Percentiles rank a stretch among this genome's conserved stretches.
Evolutionary conservation across 495 filamentous ascomycete genomes (phyloP).

Genomic region (Margaritispora aquatica): DNA sequence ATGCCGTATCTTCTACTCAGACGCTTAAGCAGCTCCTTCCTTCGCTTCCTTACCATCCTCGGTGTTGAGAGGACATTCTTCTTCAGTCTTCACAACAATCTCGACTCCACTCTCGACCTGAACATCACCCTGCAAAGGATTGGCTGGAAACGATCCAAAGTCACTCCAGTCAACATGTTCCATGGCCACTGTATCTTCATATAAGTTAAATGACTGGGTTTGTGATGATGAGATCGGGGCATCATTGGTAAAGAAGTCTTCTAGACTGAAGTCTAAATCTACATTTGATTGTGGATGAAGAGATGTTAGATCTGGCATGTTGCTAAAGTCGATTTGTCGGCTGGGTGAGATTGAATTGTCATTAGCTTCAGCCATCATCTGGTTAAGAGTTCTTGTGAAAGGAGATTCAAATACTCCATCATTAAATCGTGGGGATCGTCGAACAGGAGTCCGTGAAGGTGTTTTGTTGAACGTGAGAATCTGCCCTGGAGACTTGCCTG

Average conservation of each 20-base stretch:
- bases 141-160: constrained; percentile 11
- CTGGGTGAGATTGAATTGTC: constrained; percentile 25
- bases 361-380: constrained; percentile 51
- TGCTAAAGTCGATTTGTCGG: constrained; percentile 22
- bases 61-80: constrained; percentile 5
- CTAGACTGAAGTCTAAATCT: constrained; percentile 15
- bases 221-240: constrained; percentile 41
- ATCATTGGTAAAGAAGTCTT: constrained; percentile 40
- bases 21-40: no score
- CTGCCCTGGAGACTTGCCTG: constrained; percentile 23
- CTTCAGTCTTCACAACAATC: constrained; percentile 7
- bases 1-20: no score
- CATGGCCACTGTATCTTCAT: constrained; percentile 29
- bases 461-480: constrained; percentile 28
- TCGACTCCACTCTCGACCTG: background rate
- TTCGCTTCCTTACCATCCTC: background rate
- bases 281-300: constrained; percentile 1
- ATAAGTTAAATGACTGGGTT: constrained; percentile 27
- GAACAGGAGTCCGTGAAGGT: constrained; percentile 32
- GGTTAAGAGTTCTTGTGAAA: constrained; percentile 52
- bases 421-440: constrained; percentile 33
- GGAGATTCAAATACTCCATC: constrained; percentile 42
- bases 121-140: background rate
- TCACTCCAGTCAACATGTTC: constrained; percentile 19
- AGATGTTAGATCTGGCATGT: constrained; percentile 11